These are phyloP conservation scores for Backusella liffmaniae DNA, from an alignment of 192 early-diverging fungal species.

Conservation along the genomic window DNA sequence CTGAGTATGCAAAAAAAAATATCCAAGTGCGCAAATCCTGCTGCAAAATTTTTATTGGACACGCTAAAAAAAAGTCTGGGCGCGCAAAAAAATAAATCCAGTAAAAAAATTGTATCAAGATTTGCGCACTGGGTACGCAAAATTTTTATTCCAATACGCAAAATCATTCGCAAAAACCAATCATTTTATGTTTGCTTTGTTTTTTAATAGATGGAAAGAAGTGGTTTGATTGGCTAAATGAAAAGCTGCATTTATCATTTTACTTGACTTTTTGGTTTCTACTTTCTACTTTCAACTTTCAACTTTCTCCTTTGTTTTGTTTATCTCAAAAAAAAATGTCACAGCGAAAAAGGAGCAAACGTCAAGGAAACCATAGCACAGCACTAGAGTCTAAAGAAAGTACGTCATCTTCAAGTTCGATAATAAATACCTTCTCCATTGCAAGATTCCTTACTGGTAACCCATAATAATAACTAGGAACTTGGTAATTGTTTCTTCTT, in stretches of 20 bases:
- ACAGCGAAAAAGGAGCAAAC: neutral
- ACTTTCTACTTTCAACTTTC: neutral
- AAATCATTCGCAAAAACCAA: too few relatives aligned
- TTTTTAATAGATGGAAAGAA: too few relatives aligned
- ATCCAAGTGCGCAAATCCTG: too few relatives aligned
- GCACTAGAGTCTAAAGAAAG: neutral
- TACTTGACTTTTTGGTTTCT: neutral
- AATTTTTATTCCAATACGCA: too few relatives aligned
- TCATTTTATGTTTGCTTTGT: too few relatives aligned
- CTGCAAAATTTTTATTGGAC: too few relatives aligned
- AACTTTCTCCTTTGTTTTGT: neutral
- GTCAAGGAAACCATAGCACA: neutral
- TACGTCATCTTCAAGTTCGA: neutral
- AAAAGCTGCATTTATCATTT: neutral
- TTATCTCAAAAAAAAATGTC: neutral
- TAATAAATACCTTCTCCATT: neutral
- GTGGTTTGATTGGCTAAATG: too few relatives aligned
- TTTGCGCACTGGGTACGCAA: too few relatives aligned
- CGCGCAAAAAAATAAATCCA: too few relatives aligned
- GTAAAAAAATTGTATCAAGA: too few relatives aligned
- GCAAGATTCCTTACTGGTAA: constrained; percentile 1
- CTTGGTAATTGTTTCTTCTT: neutral
- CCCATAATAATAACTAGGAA: neutral
- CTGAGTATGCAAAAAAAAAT: too few relatives aligned
- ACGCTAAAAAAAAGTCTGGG: too few relatives aligned